Conservation (phyloP, 1,284 basidiomycete genomes). For the Microbotryum violaceum region DNA sequence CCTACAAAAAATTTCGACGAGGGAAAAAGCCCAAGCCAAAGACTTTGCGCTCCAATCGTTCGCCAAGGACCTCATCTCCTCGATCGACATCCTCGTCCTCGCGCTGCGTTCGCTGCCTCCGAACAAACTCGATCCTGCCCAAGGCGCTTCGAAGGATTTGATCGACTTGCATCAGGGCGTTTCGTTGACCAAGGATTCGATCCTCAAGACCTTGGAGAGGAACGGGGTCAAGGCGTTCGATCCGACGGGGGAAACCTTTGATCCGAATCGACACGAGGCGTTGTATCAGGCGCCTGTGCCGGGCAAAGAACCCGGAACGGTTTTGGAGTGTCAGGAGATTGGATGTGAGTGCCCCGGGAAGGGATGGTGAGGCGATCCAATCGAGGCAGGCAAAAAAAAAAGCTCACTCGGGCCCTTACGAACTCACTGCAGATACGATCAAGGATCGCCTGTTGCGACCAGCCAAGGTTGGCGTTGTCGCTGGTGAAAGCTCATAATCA, state of each 20-base stretch:
- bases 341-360: slow-evolving; percentile 50
- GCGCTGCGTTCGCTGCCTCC: slow-evolving; percentile 74
- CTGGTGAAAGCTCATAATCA: slow-evolving; percentile 24
- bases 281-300: slow-evolving; percentile 86
- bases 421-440: slow-evolving; percentile 53
- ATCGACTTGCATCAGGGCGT: slow-evolving; percentile 74
- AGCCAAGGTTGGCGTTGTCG: slow-evolving; percentile 89
- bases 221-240: slow-evolving; percentile 88
- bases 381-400: too few relatives aligned
- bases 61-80: slow-evolving; percentile 79
- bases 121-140: slow-evolving; percentile 40
- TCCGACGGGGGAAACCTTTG: slow-evolving; percentile 84
- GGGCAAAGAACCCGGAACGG: slow-evolving; percentile 77
- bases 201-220: slow-evolving; percentile 82
- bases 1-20: slow-evolving; percentile 76
- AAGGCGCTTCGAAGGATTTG: slow-evolving; percentile 52
- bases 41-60: slow-evolving; percentile 91
- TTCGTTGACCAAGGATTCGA: slow-evolving; percentile 79
- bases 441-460: slow-evolving; percentile 86
- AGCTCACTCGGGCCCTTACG: neutral
- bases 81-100: slow-evolving; percentile 81
- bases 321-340: slow-evolving; percentile 83
- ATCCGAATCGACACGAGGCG: slow-evolving; percentile 92
- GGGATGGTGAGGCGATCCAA: too few relatives aligned
- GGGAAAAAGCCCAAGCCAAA: slow-evolving; percentile 84